Evolutionary conservation across 441 rosid species (phyloP), one percentile per base, ranked within the genome.

Genomic region (Kokia cookei): DNA sequence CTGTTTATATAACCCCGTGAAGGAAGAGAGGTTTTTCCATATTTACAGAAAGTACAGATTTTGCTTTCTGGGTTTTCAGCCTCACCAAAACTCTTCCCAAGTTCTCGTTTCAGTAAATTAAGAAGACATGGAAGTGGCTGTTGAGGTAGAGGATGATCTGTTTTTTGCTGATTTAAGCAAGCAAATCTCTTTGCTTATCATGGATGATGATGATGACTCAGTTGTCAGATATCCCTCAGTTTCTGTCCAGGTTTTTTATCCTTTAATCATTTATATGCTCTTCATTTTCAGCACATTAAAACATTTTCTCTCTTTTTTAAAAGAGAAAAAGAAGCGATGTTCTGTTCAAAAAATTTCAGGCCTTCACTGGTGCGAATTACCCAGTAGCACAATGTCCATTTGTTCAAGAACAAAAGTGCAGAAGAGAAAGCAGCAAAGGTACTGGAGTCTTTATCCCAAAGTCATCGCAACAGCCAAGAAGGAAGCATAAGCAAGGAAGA

Each of bases 371-470:
- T 79, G 83, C 74, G 48, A 78, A 82, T 14, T 73, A 82, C 63
- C 88, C 84, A 75, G 10, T 78, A 40, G 79, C 84, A 7, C 74
- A 81, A 65, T 79, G 90, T 75, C 88, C 86, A 55, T 83, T 69
- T 51, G 11, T 78, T 75, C 61, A 82, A 45, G 84, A 83, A 60
- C 90, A 90, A 63, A 80, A 57, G 47, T 71, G 84, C 85, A 80
- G 61, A 84, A 85, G 93, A 81, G 90, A 90, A 74, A 89, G 43
- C 87, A 89, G 43, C 87, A 89, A 90, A 86, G 98, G 98, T 63
- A 92, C 98, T 15, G 97, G 98, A 73, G 98, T 94, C 63, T 94
- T 94, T 73, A 94, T 94, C 69, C 98, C 98, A 11, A 84, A 71
- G 75, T 86, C 92, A 27, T 82, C 92, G 27, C 92, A 84, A 11